Conservation (phyloP, 352 stramenopile species). For the Globisporangium megalacanthum region DNA sequence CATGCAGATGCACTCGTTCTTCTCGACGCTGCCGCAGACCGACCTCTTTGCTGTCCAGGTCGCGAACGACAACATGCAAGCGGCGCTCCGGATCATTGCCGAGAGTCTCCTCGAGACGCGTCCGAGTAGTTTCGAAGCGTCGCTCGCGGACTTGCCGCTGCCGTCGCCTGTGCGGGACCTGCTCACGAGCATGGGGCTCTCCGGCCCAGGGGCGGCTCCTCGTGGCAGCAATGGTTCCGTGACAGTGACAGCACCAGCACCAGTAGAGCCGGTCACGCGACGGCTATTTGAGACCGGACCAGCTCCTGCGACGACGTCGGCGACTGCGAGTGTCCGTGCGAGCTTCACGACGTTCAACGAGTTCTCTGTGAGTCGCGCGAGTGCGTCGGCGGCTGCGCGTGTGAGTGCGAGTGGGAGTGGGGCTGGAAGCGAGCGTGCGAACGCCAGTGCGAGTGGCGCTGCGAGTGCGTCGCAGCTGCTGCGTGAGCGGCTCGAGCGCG, state of each 20-base stretch:
- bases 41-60: constrained; percentile 69
- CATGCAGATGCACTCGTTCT: constrained; percentile 87
- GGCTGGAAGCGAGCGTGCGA: background rate
- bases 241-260: background rate
- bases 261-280: constrained; percentile 33
- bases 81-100: constrained; percentile 59
- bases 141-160: constrained; percentile 52
- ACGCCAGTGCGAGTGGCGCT: background rate
- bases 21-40: constrained; percentile 58
- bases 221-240: background rate
- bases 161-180: constrained; percentile 48
- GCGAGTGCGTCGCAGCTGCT: constrained; percentile 15
- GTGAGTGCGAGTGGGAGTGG: constrained; percentile 10
- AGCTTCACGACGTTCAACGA: constrained; percentile 50
- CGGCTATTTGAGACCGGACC: constrained; percentile 29
- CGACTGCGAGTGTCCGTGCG: constrained; percentile 21
- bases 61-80: constrained; percentile 72
- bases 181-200: constrained; percentile 34
- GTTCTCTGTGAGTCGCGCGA: constrained; percentile 23
- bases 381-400: constrained; percentile 2
- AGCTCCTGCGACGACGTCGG: background rate
- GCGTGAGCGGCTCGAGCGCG: constrained; percentile 17
- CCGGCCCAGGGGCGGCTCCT: constrained; percentile 9
- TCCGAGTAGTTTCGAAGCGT: constrained; percentile 41
- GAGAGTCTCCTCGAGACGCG: constrained; percentile 54